Percentiles rank a stretch among this genome's conserved stretches.
These are phyloP conservation scores for Candida suzukii DNA, from an alignment of 805 yeast species.

Conservation along the genomic window DNA sequence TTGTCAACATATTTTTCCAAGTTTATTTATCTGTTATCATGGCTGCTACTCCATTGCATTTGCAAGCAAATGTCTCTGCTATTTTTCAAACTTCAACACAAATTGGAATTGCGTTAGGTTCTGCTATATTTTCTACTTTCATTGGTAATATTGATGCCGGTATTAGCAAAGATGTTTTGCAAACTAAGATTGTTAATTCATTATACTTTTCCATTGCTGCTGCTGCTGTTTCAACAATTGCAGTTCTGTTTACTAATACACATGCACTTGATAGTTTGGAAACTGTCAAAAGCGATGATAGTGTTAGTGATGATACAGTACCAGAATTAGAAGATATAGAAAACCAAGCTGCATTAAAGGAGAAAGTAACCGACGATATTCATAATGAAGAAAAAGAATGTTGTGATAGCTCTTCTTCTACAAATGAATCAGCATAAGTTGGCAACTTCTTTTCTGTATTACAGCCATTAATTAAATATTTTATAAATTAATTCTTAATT, in stretches of 20 bases:
- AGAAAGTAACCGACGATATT: too few species aligned
- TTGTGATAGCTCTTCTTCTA: too few species aligned
- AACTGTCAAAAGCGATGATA: background rate
- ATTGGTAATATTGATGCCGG: background rate
- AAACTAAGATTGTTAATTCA: background rate
- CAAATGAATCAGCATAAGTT: too few species aligned
- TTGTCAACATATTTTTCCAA: slow-evolving; percentile 25
- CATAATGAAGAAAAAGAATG: too few species aligned
- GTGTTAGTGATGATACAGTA: too few species aligned
- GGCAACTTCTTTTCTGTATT: too few species aligned
- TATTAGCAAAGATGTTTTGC: background rate
- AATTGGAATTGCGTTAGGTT: background rate
- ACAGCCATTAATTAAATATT: too few species aligned
- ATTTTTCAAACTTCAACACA: slow-evolving; percentile 1
- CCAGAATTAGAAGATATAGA: too few species aligned
- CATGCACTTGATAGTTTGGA: too few species aligned
- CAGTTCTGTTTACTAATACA: background rate
- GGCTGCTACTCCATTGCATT: slow-evolving; percentile 7
- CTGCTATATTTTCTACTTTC: background rate
- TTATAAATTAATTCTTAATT: too few species aligned
- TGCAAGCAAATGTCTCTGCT: slow-evolving; percentile 1
- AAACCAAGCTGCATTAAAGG: too few species aligned
- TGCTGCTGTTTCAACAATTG: background rate
- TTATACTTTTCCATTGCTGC: background rate
- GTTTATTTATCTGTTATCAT: slow-evolving; percentile 26